Evolutionary conservation across 805 yeast genomes (phyloP).

Genomic region (Candida insectalens): DNA sequence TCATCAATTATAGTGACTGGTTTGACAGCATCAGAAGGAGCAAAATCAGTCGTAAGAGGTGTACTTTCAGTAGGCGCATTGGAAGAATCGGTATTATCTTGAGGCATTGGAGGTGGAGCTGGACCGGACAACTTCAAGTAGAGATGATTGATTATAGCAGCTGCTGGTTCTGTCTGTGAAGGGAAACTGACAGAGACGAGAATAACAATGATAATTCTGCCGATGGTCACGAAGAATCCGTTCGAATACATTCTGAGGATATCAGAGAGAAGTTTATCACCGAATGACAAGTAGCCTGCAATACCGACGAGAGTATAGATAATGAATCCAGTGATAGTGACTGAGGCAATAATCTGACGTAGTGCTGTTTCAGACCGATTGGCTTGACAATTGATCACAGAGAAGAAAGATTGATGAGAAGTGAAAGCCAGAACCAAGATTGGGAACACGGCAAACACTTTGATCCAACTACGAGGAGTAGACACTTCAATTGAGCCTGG

Average conservation of each 20-base stretch:
- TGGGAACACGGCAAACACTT: constrained; percentile 71
- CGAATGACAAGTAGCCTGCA: constrained; percentile 81
- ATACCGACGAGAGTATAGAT: constrained; percentile 69
- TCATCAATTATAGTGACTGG: constrained; percentile 3
- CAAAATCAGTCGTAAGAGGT: constrained; percentile 8
- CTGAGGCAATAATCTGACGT: constrained; percentile 35
- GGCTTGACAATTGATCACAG: constrained; percentile 72
- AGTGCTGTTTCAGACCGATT: constrained; percentile 41
- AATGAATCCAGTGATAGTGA: constrained; percentile 50
- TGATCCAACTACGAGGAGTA: constrained; percentile 34
- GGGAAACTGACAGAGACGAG: constrained; percentile 83
- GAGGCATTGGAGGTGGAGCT: neutral
- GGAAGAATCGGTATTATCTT: neutral
- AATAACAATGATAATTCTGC: constrained; percentile 70
- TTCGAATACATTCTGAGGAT: constrained; percentile 70
- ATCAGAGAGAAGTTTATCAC: constrained; percentile 69
- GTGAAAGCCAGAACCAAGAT: constrained; percentile 91
- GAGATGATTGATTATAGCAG: constrained; percentile 73
- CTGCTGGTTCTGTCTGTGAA: constrained; percentile 81
- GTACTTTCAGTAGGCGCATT: neutral
- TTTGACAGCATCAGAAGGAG: constrained; percentile 2
- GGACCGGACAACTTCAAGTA: constrained; percentile 12
- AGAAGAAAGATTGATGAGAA: constrained; percentile 92
- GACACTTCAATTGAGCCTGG: constrained; percentile 42
- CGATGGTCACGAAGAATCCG: constrained; percentile 59